Percentiles rank a stretch among this genome's conserved stretches.
phyloP scores from a whole-genome alignment of 2,329 filamentous ascomycete species.

The Fusarium sarcochroum region DNA sequence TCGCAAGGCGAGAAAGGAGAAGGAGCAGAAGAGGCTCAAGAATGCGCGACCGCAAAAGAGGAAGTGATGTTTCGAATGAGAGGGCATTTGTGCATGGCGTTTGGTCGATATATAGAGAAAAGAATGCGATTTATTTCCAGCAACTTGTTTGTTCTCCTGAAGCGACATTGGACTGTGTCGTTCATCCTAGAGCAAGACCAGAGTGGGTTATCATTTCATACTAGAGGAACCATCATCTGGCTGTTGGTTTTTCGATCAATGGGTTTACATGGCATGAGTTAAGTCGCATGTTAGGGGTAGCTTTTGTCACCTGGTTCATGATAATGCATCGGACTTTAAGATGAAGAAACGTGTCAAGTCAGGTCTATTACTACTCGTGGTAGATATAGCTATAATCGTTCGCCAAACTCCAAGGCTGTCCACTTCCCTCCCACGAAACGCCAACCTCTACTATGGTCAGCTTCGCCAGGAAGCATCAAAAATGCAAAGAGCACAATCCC shows the following conservation, averaged over 20 bases:
- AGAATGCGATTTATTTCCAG: slow-evolving; percentile 7
- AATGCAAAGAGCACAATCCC: slow-evolving; percentile 7
- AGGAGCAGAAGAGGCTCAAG: slow-evolving; percentile 85
- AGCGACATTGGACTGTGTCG: too few species aligned
- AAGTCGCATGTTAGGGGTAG: too few species aligned
- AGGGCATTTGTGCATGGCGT: slow-evolving; percentile 31
- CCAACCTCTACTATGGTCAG: slow-evolving; percentile 40
- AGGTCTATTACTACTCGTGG: slow-evolving; percentile 37
- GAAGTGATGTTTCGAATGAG: slow-evolving; percentile 46
- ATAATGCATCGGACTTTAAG: neutral
- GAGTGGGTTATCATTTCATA: too few species aligned
- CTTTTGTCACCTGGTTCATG: too few species aligned
- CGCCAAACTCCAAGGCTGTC: slow-evolving; percentile 33
- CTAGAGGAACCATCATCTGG: too few species aligned
- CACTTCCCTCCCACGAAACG: slow-evolving; percentile 35
- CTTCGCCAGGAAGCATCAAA: slow-evolving; percentile 42
- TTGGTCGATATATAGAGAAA: slow-evolving; percentile 37
- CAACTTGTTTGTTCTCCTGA: too few species aligned
- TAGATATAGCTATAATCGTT: slow-evolving; percentile 36
- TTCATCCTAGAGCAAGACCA: too few species aligned
- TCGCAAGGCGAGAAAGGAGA: slow-evolving; percentile 81
- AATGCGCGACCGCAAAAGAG: slow-evolving; percentile 85
- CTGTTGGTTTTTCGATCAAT: too few species aligned
- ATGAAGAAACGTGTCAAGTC: neutral
- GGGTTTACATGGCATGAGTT: too few species aligned